Conservation (phyloP, 1,284 basidiomycete genomes). For the Trametes polyzona region DNA sequence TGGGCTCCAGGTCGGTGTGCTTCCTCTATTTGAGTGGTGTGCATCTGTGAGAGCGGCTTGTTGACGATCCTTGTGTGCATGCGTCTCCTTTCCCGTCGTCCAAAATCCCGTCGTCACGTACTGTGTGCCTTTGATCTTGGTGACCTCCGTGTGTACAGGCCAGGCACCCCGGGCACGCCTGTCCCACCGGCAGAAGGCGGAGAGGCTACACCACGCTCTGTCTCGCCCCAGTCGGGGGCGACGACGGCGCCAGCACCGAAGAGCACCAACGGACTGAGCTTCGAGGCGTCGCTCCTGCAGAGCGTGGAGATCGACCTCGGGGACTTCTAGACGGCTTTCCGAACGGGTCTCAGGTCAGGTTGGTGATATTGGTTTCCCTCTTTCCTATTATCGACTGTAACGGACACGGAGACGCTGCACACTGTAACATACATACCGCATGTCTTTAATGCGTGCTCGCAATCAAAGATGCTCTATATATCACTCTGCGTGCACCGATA, state of each 20-base stretch:
- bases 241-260: conserved; percentile 30
- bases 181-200: conserved; percentile 30
- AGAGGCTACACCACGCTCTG: conserved; percentile 39
- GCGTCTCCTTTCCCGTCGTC: not conserved
- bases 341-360: too few relatives aligned
- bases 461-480: too few relatives aligned
- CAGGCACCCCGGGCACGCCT: conserved; percentile 55
- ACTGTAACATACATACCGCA: too few relatives aligned
- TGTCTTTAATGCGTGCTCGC: too few relatives aligned
- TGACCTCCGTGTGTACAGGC: conserved; percentile 10
- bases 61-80: conserved; percentile 11
- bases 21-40: conserved; percentile 27
- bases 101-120: too few relatives aligned
- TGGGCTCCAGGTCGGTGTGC: conserved; percentile 38
- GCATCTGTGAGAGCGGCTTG: conserved; percentile 10
- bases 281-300: conserved; percentile 63
- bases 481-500: too few relatives aligned
- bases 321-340: conserved; percentile 75
- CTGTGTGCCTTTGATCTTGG: too few relatives aligned
- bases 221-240: conserved; percentile 39
- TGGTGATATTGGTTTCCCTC: too few relatives aligned
- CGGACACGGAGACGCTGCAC: too few relatives aligned
- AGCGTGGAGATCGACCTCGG: conserved; percentile 77
- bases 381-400: too few relatives aligned
- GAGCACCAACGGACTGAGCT: conserved; percentile 42